Conservation (phyloP, 176 grass and related monocot species). For the Carex pumila region DNA sequence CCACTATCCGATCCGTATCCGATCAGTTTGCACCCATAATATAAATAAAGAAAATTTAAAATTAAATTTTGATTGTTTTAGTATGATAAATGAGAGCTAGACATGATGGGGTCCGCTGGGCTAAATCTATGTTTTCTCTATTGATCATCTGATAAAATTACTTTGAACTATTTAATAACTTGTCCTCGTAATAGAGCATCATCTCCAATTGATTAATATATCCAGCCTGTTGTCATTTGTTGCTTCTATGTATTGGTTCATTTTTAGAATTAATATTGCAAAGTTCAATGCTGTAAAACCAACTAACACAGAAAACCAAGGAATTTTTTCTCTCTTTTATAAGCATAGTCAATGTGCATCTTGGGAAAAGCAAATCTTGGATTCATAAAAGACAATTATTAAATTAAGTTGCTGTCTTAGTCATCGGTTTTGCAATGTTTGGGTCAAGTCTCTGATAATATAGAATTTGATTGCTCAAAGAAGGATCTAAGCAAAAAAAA, state of each 20-base stretch:
- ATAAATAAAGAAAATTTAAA: too few relatives aligned
- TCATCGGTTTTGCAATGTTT: background rate
- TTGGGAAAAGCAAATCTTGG: background rate
- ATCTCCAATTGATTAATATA: background rate
- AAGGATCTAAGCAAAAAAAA: too few relatives aligned
- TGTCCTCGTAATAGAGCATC: background rate
- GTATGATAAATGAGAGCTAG: too few relatives aligned
- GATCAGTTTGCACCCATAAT: too few relatives aligned
- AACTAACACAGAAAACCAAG: background rate
- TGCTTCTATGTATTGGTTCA: background rate
- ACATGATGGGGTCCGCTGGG: background rate
- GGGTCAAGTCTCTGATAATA: background rate
- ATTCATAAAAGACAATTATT: background rate
- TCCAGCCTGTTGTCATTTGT: background rate
- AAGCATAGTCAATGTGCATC: background rate
- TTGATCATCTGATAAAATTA: background rate
- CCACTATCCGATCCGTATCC: too few relatives aligned
- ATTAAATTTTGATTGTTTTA: too few relatives aligned
- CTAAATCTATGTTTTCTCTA: background rate
- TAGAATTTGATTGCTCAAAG: background rate
- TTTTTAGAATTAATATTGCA: background rate
- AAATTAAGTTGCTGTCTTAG: background rate
- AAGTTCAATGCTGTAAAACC: background rate
- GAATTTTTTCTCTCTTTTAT: background rate
- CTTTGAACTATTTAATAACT: background rate